phyloP scores from a whole-genome alignment of 1,139 yeast species.

The Hemisphaericaspora xylofermentans region DNA sequence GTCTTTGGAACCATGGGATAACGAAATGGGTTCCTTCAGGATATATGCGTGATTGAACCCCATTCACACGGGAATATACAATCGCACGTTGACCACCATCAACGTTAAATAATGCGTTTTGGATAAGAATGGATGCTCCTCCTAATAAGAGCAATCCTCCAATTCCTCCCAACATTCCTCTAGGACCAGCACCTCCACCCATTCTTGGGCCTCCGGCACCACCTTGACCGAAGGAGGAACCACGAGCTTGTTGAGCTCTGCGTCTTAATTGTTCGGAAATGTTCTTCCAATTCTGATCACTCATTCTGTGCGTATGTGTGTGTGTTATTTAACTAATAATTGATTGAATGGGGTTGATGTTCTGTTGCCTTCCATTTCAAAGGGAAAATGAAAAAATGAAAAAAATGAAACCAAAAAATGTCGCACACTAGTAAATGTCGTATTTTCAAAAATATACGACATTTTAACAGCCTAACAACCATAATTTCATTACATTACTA shows the following conservation, averaged over 20 bases:
- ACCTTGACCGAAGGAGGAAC: conserved; percentile 8
- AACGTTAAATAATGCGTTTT: conserved; percentile 84
- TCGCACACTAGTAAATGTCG: neutral
- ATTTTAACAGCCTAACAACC: neutral
- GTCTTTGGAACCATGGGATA: conserved; percentile 94
- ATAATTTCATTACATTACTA: neutral
- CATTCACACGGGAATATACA: conserved; percentile 82
- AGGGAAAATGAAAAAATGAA: neutral
- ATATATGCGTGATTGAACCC: conserved; percentile 82
- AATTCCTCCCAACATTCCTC: conserved; percentile 68
- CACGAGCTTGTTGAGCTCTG: conserved; percentile 53
- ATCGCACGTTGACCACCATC: conserved; percentile 99
- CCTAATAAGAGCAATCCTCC: conserved; percentile 78
- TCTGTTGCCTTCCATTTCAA: too few species aligned
- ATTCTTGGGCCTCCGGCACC: conserved; percentile 9
- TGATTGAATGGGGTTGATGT: neutral
- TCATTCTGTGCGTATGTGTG: conserved; percentile 24
- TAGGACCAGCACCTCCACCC: conserved; percentile 46
- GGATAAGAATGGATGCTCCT: conserved; percentile 64
- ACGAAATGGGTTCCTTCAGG: conserved; percentile 95
- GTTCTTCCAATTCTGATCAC: conserved; percentile 64
- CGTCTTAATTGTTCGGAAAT: conserved; percentile 66
- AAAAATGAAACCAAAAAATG: neutral
- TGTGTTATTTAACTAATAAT: neutral
- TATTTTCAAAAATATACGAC: neutral